Base-by-base conservation (phyloP, 176 grass and related monocot species). In the Oryza meridionalis region DNA sequence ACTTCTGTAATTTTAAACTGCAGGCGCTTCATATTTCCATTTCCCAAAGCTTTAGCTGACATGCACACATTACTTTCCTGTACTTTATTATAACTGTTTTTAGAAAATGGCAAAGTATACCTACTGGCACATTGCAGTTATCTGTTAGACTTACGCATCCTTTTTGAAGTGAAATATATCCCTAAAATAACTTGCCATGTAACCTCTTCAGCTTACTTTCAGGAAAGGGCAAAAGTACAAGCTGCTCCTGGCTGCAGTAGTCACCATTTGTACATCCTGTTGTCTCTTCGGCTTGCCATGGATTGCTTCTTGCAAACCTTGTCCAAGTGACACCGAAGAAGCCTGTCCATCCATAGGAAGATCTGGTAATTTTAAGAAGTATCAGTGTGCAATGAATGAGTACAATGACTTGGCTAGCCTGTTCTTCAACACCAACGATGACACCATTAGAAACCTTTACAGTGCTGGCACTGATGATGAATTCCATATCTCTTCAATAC, bases 341-440 rank as follows among this genome's bases (percentile, higher is more conserved):
- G 85, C 89, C 79, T 98, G 96, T 72, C 96, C 96, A 21, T 95
- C 90, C 62, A 98, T 95, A 62, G 93, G 95, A n/a, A 85, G 92
- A 58, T 98, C 95, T 77, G 95, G 95, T 85, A 98, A 98, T 75
- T 98, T 93, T 81, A 95, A 95, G 73, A 98, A 93, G 77, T 98
- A 91, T 71, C 96, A 98, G 33, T 95, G 93, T 84, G 77, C 70
- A 31, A 78, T 88, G 68, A 78, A 78, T 80, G 85, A 98, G 29
- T 98, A 98, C 85, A 95, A 98, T 73, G 96, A 98, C 83, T 47
- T 98, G 46, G 96, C 96, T 79, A 98, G 96, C 85, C 87, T 98
- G 58, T 90, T 98, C 70, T 95, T 98, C 83, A 98, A 98, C 79
- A 98, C 93, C 12, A 93, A 90, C 61, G 96, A 98, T 24, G 96